These are phyloP conservation scores for Aureobasidium musti DNA, from an alignment of 2,329 filamentous ascomycete species.

Conservation along the genomic window DNA sequence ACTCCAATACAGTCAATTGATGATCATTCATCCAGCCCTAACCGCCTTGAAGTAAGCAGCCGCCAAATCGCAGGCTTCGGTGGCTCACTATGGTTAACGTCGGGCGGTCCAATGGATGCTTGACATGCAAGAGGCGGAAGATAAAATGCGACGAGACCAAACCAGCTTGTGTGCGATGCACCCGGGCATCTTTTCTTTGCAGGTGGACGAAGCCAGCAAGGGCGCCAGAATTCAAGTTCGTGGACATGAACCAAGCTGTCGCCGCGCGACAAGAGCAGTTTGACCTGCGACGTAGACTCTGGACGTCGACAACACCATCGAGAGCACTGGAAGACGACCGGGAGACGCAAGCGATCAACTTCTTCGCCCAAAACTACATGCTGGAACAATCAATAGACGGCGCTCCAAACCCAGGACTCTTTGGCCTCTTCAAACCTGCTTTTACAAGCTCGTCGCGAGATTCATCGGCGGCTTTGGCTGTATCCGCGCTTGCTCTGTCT, in stretches of 20 bases:
- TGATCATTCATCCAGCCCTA: not conserved
- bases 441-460: not conserved
- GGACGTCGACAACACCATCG: not conserved
- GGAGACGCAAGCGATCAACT: not conserved
- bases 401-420: constrained; percentile 1
- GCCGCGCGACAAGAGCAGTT: not conserved
- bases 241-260: not conserved
- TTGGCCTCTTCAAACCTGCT: not conserved
- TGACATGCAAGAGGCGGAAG: constrained; percentile 5
- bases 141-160: constrained; percentile 14
- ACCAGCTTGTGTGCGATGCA: not conserved
- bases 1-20: not conserved
- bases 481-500: constrained; percentile 3
- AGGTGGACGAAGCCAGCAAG: not conserved
- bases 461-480: not conserved
- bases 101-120: not conserved
- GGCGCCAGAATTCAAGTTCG: not conserved
- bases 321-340: not conserved
- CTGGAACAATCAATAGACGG: not conserved
- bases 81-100: not conserved
- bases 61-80: not conserved
- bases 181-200: not conserved
- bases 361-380: not conserved
- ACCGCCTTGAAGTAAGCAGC: not conserved
- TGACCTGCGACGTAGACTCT: not conserved